Evolutionary conservation across 148 eudicot species (phyloP), one percentile per base, ranked within the genome.

Genomic region (Dysphania ambrosioides): DNA sequence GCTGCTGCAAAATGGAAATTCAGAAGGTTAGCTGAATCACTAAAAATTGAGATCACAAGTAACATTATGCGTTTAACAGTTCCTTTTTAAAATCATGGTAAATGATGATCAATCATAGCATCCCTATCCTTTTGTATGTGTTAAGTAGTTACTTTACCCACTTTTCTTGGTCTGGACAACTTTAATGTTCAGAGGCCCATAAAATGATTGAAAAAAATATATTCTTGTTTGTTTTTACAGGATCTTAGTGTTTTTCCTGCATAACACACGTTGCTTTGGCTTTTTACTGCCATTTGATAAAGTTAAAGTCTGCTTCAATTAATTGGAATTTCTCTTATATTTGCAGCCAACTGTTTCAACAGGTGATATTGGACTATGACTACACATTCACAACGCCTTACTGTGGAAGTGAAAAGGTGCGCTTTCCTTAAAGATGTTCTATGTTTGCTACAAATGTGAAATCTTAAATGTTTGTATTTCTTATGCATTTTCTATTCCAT

Each of bases 301-400:
- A 57, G 58, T 53, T 19, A 55, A 27, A 8, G 58, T 57, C 60
- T 80, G 27, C 75, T 16, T 24, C 13, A 61, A 62, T 71, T 30
- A 63, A 30, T 40, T 57, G 69, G 5, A 34, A 5, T 67, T 76
- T 60, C 35, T 58, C 51, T 10, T n/a, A n/a, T n/a, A n/a, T n/a
- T n/a, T n/a, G n/a, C 92, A 95, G 98, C 85, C 83, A 92, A 79
- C 90, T 93, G 42, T 82, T 84, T 77, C 86, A 92, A 82, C 83
- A 92, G 82, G 90, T 95, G 73, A 85, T 88, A 73, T 83, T 95
- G 79, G 96, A 95, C 79, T 95, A 95, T 83, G 98, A 95, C 82
- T 95, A 95, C 79, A 95, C 98, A 68, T 92, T 95, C 83, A 95
- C 98, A 27, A 92, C 98, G 36, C 98, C 98, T 65, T 95, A 95